Percentiles rank a stretch among this genome's conserved stretches.
Conservation (phyloP, 1,284 basidiomycete species). For the Xerocomus amazonicus region DNA sequence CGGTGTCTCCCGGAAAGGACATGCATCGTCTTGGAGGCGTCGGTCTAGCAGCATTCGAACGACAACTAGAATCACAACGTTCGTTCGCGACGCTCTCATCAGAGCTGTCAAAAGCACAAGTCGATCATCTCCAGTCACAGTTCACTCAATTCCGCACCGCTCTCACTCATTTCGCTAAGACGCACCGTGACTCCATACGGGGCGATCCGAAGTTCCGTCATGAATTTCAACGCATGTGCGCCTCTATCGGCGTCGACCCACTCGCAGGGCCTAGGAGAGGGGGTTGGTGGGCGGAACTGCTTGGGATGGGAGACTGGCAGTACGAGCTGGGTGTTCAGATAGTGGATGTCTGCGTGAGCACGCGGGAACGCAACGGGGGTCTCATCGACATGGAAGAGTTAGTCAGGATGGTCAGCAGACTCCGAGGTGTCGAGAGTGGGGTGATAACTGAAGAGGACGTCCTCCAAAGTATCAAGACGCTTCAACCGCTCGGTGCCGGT, state of each 20-base stretch:
- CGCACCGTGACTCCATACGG: conserved; percentile 83
- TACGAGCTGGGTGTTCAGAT: conserved; percentile 96
- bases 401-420: conserved; percentile 69
- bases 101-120: conserved; percentile 73
- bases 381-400: conserved; percentile 88
- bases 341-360: conserved; percentile 93
- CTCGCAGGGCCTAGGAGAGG: conserved; percentile 80
- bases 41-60: conserved; percentile 73
- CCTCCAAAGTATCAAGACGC: conserved; percentile 78
- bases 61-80: conserved; percentile 66
- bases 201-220: conserved; percentile 85
- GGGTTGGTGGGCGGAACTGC: conserved; percentile 87
- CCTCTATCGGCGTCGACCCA: conserved; percentile 92
- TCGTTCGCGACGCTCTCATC: conserved; percentile 81
- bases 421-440: conserved; percentile 66
- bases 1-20: not conserved
- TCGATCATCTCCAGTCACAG: conserved; percentile 77
- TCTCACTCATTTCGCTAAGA: conserved; percentile 76
- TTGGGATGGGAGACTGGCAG: conserved; percentile 91
- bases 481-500: conserved; percentile 85
- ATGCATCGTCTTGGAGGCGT: conserved; percentile 73
- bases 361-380: conserved; percentile 86
- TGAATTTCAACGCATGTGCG: conserved; percentile 96
- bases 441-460: conserved; percentile 83
- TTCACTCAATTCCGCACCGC: conserved; percentile 82